These are phyloP conservation scores for Colletotrichum eleusines DNA, from an alignment of 2,329 filamentous ascomycete species.

Conservation along the genomic window DNA sequence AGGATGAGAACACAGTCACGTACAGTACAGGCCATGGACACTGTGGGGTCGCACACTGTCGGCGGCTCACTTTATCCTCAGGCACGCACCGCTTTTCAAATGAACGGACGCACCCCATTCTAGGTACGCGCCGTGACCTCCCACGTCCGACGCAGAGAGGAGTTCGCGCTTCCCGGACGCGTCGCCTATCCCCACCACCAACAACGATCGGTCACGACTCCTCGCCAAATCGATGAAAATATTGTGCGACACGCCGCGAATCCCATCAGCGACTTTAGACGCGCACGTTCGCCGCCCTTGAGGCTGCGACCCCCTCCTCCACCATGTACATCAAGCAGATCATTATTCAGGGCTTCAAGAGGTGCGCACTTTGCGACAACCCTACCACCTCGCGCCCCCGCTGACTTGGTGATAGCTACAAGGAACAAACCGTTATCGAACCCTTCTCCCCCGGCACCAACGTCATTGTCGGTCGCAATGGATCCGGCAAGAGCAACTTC, in stretches of 20 bases:
- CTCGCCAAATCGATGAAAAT: slow-evolving; percentile 36
- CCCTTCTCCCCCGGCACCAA: slow-evolving; percentile 98
- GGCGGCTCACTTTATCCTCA: slow-evolving; percentile 19
- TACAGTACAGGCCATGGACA: neutral
- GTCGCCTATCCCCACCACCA: slow-evolving; percentile 41
- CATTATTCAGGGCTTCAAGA: slow-evolving; percentile 99
- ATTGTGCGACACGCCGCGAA: slow-evolving; percentile 26
- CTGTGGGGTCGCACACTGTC: neutral
- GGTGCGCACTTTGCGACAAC: slow-evolving; percentile 63
- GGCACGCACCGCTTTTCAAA: slow-evolving; percentile 32
- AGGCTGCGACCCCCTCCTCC: slow-evolving; percentile 39
- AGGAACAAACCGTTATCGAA: slow-evolving; percentile 98
- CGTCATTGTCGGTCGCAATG: slow-evolving; percentile 98
- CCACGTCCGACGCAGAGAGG: slow-evolving; percentile 34
- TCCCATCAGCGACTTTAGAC: slow-evolving; percentile 31
- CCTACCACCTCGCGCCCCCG: slow-evolving; percentile 44
- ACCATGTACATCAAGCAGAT: slow-evolving; percentile 99
- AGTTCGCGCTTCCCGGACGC: too few relatives aligned
- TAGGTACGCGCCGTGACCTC: slow-evolving; percentile 30
- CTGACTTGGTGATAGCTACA: slow-evolving; percentile 76
- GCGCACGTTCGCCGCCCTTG: slow-evolving; percentile 37
- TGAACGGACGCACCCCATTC: slow-evolving; percentile 22
- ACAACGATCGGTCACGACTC: slow-evolving; percentile 24
- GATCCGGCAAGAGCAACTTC: slow-evolving; percentile 99
- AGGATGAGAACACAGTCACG: too few relatives aligned